These are phyloP conservation scores for Blastobotrys proliferans DNA, from an alignment of 1,139 yeast genomes.

Conservation along the genomic window DNA sequence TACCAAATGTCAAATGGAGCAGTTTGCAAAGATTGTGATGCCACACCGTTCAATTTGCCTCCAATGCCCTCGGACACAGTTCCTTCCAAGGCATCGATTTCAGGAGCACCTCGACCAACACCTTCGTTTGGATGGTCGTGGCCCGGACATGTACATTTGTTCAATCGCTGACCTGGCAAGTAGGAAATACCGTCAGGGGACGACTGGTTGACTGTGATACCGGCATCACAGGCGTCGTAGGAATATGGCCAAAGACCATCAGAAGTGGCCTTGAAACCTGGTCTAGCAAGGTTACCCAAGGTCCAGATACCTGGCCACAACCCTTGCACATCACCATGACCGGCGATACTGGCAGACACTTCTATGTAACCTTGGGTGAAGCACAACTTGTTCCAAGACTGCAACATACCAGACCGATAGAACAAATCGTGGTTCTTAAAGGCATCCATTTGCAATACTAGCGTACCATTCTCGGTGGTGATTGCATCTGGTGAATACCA, in stretches of 20 bases:
- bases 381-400: constrained; percentile 79
- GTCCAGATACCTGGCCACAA: constrained; percentile 93
- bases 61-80: constrained; percentile 47
- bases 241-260: constrained; percentile 91
- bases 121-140: constrained; percentile 80
- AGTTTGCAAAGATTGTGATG: constrained; percentile 75
- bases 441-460: constrained; percentile 68
- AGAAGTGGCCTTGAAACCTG: constrained; percentile 73
- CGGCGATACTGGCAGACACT: constrained; percentile 67
- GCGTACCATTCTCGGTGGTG: constrained; percentile 62
- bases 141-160: constrained; percentile 65
- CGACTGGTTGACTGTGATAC: constrained; percentile 86
- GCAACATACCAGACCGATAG: constrained; percentile 82
- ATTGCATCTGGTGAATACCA: constrained; percentile 88
- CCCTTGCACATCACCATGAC: constrained; percentile 64
- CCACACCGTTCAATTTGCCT: constrained; percentile 48
- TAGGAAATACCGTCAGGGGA: constrained; percentile 76
- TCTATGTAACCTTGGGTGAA: constrained; percentile 73
- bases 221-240: constrained; percentile 79
- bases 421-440: constrained; percentile 63
- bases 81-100: constrained; percentile 81
- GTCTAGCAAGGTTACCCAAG: constrained; percentile 79
- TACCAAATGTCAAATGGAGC: constrained; percentile 90
- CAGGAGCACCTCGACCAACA: constrained; percentile 83
- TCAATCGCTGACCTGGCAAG: constrained; percentile 72